Evolutionary conservation across 2,329 filamentous ascomycete species (phyloP).

Genomic region (Hypoxylon sp.): DNA sequence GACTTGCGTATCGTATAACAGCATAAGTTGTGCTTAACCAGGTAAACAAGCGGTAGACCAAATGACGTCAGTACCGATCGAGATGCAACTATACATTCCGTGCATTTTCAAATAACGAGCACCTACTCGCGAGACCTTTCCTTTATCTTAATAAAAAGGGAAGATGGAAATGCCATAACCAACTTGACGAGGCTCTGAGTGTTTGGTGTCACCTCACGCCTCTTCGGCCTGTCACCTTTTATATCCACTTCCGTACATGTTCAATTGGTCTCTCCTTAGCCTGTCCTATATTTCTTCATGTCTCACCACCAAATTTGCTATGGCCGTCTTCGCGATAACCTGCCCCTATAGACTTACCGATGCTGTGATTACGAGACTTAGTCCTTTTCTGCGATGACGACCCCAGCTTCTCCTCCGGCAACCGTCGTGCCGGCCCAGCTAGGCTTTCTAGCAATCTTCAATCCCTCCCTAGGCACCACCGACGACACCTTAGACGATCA

Average conservation of each 20-base stretch:
- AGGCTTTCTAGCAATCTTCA: constrained; percentile 93
- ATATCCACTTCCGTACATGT: background rate
- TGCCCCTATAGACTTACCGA: constrained; percentile 24
- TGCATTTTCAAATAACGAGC: too few relatives aligned
- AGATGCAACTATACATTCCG: too few relatives aligned
- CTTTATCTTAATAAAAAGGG: too few relatives aligned
- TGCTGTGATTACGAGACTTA: constrained; percentile 9
- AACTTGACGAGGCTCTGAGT: background rate
- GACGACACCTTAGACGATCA: constrained; percentile 81
- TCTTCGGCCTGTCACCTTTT: background rate
- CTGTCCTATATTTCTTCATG: constrained; percentile 2
- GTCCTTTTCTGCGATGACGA: constrained; percentile 33
- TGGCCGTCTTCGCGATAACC: constrained; percentile 21
- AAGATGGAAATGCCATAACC: too few relatives aligned
- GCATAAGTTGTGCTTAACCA: too few relatives aligned
- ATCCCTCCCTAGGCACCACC: constrained; percentile 69
- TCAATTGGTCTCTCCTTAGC: background rate
- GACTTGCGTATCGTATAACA: background rate
- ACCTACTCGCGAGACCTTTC: too few relatives aligned
- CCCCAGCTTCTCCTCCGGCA: constrained; percentile 32
- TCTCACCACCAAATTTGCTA: constrained; percentile 15
- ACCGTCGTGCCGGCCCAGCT: constrained; percentile 78
- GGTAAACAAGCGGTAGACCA: too few relatives aligned
- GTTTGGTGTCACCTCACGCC: background rate
- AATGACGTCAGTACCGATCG: too few relatives aligned